Base-by-base conservation (phyloP, 2,329 filamentous ascomycete genomes). In the Metarhizium anisopliae region DNA sequence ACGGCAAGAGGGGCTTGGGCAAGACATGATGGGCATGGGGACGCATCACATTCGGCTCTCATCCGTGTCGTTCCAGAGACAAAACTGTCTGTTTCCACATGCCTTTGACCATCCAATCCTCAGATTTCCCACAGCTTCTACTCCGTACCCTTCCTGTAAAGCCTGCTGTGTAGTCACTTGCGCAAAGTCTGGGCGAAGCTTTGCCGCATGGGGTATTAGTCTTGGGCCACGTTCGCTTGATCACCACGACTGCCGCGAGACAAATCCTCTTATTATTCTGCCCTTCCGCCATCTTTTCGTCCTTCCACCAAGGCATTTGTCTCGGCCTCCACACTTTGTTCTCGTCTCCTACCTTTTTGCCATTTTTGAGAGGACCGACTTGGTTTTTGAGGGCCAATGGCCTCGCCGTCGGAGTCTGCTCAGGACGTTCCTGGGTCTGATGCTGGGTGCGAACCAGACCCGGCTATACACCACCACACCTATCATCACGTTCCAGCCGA, bases 371-470 rank as follows among this genome's bases (percentile, higher is more conserved):
- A n/a, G 10, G 20, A 30, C 8, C 25, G 7, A 49, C 45, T 30
- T 20, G 18, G 20, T 30, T 30, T 30, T 30, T 5, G 25, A 49
- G 25, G 45, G 45, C 35, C 35, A 30, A 58, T 58, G 56, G 20
- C 56, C 52, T 58, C 54, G 51, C 38, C 49, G 36, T 45, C 54
- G 6, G 56, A 50, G 35, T 50, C 54, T 16, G 52, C 43, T 30
- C 51, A 55, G 52, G 52, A 56, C 14, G 42, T 53, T 11, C 32
- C 47, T 40, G 53, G 32, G n/a, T 40, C 53, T 20, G 45, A 56
- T 29, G 10, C n/a, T 30, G 38, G 53, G 14, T n/a, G 13, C 30
- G 56, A 18, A 14, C 47, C 18, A 35, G 40, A 51, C 38, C 30
- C 36, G 36, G 50, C n/a, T 38, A 18, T 49, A 40, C 54, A 32